Percentiles rank a stretch among this genome's conserved stretches.
phyloP scores from a whole-genome alignment of 805 yeast species.

The Metschnikowia kofuensis region DNA sequence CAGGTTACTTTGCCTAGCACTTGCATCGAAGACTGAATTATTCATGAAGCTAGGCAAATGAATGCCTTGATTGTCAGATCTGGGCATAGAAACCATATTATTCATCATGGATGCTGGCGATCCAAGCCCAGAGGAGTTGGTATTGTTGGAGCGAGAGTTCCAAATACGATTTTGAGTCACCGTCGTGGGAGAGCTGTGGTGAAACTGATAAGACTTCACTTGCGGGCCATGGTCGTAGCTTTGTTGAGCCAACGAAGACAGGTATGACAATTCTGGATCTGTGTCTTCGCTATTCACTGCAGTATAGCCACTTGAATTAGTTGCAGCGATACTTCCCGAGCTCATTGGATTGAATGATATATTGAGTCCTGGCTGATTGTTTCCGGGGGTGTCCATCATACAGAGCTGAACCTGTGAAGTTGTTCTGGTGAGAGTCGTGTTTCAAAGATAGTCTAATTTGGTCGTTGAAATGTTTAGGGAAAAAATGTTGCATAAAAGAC shows the following conservation, averaged over 20 bases:
- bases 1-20: slow-evolving; percentile 4
- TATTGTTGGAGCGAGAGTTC: slow-evolving; percentile 7
- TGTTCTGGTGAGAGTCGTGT: neutral
- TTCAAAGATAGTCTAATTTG: no score
- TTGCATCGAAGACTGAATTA: slow-evolving; percentile 8
- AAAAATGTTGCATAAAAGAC: neutral
- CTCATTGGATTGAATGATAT: slow-evolving; percentile 14
- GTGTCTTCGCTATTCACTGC: slow-evolving; percentile 14
- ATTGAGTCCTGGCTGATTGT: slow-evolving; percentile 15
- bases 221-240: slow-evolving; percentile 8
- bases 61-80: slow-evolving; percentile 12
- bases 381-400: slow-evolving; percentile 7
- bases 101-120: slow-evolving; percentile 6
- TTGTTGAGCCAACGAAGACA: slow-evolving; percentile 5
- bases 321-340: slow-evolving; percentile 18
- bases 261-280: slow-evolving; percentile 13
- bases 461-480: neutral
- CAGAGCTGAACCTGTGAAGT: neutral
- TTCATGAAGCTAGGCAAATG: slow-evolving; percentile 20
- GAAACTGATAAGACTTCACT: slow-evolving; percentile 8
- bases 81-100: slow-evolving; percentile 8
- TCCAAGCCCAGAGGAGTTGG: slow-evolving; percentile 5
- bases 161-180: slow-evolving; percentile 7
- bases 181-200: slow-evolving; percentile 5
- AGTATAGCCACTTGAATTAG: slow-evolving; percentile 16